Conservation (phyloP, 495 filamentous ascomycete genomes). For the Acidiella bohemica region DNA sequence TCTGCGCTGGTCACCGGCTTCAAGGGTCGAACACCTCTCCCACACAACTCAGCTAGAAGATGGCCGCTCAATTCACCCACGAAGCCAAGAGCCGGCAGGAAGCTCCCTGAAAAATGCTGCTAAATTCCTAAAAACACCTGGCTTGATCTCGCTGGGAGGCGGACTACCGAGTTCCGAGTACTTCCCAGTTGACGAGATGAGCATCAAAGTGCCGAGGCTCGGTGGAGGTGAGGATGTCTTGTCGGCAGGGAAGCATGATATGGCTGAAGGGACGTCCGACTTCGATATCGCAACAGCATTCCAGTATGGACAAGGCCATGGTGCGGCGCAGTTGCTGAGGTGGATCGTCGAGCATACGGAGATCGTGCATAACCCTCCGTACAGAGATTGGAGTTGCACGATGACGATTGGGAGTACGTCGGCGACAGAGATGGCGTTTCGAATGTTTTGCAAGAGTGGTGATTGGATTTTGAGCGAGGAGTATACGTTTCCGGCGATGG, state of each 20-base stretch:
- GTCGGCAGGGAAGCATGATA: constrained; percentile 69
- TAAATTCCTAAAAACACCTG: constrained; percentile 54
- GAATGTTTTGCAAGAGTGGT: constrained; percentile 60
- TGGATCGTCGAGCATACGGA: constrained; percentile 90
- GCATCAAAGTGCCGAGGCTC: constrained; percentile 50
- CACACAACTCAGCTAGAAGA: constrained; percentile 64
- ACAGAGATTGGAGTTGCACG: constrained; percentile 69
- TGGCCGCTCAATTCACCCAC: constrained; percentile 55
- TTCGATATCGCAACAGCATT: constrained; percentile 71
- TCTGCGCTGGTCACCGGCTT: constrained; percentile 82
- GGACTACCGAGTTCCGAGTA: constrained; percentile 78
- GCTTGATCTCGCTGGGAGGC: constrained; percentile 77
- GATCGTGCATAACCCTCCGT: constrained; percentile 59
- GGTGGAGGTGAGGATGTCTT: constrained; percentile 43
- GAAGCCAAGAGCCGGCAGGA: constrained; percentile 34
- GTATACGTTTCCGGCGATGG: constrained; percentile 69
- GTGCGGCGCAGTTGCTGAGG: constrained; percentile 71
- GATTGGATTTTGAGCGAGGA: constrained; percentile 72
- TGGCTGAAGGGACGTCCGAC: constrained; percentile 45
- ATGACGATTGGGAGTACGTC: constrained; percentile 67
- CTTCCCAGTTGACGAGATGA: constrained; percentile 67
- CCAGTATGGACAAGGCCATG: constrained; percentile 81
- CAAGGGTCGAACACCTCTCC: constrained; percentile 51
- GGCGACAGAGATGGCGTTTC: constrained; percentile 59
- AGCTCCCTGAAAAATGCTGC: constrained; percentile 61